These are phyloP conservation scores for Alternaria atra DNA, from an alignment of 2,329 filamentous ascomycete species.

Conservation along the genomic window DNA sequence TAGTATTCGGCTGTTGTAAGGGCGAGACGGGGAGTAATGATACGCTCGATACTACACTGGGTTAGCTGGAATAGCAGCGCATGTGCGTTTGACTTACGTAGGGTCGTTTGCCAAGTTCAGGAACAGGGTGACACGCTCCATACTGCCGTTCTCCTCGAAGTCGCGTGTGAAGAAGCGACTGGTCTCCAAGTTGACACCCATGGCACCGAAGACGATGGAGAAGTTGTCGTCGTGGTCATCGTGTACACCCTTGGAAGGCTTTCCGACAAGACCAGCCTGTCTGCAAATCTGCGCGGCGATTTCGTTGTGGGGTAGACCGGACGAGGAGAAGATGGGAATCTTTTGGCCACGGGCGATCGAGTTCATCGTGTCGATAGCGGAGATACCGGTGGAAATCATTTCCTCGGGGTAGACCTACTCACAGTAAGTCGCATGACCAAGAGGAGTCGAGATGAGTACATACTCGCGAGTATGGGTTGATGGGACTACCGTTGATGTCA, in stretches of 20 bases:
- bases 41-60: constrained; percentile 86
- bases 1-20: constrained; percentile 99
- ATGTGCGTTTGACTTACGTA: constrained; percentile 70
- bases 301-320: constrained; percentile 98
- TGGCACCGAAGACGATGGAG: constrained; percentile 98
- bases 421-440: constrained; percentile 35
- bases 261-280: constrained; percentile 91
- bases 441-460: constrained; percentile 38
- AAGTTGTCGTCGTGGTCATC: constrained; percentile 99
- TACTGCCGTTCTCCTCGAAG: constrained; percentile 98
- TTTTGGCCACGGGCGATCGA: constrained; percentile 96
- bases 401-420: constrained; percentile 94
- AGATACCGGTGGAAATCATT: constrained; percentile 99
- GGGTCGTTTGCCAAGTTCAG: constrained; percentile 99
- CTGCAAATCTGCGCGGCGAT: constrained; percentile 99
- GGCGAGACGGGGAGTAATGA: constrained; percentile 97
- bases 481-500: constrained; percentile 98
- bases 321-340: constrained; percentile 98
- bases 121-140: constrained; percentile 97
- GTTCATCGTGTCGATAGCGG: constrained; percentile 96
- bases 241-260: constrained; percentile 92
- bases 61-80: constrained; percentile 27
- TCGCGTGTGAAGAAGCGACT: constrained; percentile 98
- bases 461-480: constrained; percentile 97
- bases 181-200: constrained; percentile 99